phyloP scores from a whole-genome alignment of 305 asterid genomes.

The Coffea humblotiana region DNA sequence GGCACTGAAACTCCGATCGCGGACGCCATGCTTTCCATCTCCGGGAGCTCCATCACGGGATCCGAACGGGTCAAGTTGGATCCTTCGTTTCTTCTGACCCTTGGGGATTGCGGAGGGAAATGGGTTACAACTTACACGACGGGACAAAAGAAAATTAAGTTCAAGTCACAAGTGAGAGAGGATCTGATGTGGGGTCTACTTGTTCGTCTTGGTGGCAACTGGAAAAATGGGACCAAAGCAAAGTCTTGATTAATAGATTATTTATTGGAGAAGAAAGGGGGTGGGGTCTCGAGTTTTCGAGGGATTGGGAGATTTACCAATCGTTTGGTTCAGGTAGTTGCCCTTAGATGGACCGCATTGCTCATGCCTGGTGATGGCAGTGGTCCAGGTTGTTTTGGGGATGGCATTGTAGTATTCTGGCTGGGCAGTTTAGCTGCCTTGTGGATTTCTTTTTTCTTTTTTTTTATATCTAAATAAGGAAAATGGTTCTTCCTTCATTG shows the following conservation, averaged over 20 bases:
- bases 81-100: too few relatives aligned
- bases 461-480: too few relatives aligned
- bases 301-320: neutral
- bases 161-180: neutral
- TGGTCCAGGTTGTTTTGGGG: neutral
- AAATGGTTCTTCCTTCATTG: too few relatives aligned
- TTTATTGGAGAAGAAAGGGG: too few relatives aligned
- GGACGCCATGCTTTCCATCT: constrained; percentile 83
- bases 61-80: neutral
- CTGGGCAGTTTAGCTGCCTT: too few relatives aligned
- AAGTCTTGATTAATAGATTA: neutral
- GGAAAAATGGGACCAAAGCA: neutral
- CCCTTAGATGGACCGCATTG: neutral
- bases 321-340: constrained; percentile 17
- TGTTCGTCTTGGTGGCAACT: neutral
- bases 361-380: neutral
- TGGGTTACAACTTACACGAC: neutral
- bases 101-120: neutral
- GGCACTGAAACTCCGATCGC: constrained; percentile 89
- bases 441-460: too few relatives aligned
- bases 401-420: neutral
- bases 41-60: constrained; percentile 63
- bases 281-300: too few relatives aligned
- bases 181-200: constrained; percentile 7
- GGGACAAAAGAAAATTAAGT: neutral